Evolutionary conservation across 2,329 filamentous ascomycete species (phyloP).

Genomic region (Fusarium sp.): DNA sequence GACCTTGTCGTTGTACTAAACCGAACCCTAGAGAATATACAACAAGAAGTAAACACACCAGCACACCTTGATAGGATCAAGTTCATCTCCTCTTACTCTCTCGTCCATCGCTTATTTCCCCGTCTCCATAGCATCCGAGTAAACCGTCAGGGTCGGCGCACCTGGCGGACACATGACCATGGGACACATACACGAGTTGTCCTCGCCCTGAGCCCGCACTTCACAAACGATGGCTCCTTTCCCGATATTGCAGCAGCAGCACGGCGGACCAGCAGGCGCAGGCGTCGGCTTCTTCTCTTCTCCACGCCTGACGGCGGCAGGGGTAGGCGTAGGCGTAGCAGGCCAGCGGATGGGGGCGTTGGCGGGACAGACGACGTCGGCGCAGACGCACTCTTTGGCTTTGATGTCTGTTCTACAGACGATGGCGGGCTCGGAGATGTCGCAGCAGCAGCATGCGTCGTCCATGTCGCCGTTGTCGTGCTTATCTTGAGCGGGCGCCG

Average conservation of each 20-base stretch:
- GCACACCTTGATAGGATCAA: background rate
- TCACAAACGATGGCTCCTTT: constrained; percentile 34
- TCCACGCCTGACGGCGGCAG: constrained; percentile 10
- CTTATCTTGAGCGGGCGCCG: constrained; percentile 27
- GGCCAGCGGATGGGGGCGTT: constrained; percentile 31
- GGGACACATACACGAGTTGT: constrained; percentile 37
- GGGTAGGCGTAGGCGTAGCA: background rate
- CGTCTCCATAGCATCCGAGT: constrained; percentile 11
- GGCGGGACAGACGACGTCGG: constrained; percentile 36
- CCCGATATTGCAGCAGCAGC: constrained; percentile 39
- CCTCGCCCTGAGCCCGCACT: constrained; percentile 20
- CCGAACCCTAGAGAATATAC: constrained; percentile 15
- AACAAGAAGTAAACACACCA: constrained; percentile 16
- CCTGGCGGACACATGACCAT: constrained; percentile 28
- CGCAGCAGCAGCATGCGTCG: constrained; percentile 49
- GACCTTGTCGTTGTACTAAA: constrained; percentile 10
- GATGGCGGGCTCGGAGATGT: constrained; percentile 38
- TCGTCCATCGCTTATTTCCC: background rate
- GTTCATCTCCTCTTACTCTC: background rate
- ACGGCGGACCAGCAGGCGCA: constrained; percentile 12
- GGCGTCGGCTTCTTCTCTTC: constrained; percentile 6
- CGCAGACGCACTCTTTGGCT: constrained; percentile 42
- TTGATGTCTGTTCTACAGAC: constrained; percentile 37
- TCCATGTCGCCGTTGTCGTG: constrained; percentile 1
- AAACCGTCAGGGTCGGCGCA: constrained; percentile 35